phyloP scores from a whole-genome alignment of 108 stramenopile genomes.

The Cylindrotheca fusiformis region DNA sequence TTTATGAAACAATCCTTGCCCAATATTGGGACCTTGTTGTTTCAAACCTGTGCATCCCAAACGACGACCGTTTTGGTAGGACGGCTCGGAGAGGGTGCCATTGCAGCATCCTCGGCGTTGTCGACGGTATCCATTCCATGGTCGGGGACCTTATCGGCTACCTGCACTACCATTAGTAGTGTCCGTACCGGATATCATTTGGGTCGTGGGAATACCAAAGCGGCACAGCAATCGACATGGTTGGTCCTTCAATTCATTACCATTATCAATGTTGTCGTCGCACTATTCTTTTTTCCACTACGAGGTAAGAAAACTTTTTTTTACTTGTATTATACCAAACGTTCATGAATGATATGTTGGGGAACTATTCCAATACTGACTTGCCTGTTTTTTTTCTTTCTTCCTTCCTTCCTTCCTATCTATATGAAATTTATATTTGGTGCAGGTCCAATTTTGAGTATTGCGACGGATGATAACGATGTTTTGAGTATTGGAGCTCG shows the following conservation, averaged over 20 bases:
- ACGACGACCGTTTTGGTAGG: conserved; percentile 41
- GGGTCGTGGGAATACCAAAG: conserved; percentile 36
- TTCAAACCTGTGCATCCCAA: conserved; percentile 36
- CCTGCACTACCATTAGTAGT: conserved; percentile 29
- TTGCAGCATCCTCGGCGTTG: conserved; percentile 42
- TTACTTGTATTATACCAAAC: no score
- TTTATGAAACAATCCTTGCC: conserved; percentile 52
- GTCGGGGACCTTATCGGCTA: conserved; percentile 45
- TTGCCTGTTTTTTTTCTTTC: no score
- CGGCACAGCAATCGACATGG: conserved; percentile 34
- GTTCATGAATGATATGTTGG: no score
- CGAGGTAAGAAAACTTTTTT: neutral
- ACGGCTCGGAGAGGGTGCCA: conserved; percentile 39
- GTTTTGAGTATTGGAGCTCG: conserved; percentile 14
- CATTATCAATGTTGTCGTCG: conserved; percentile 32
- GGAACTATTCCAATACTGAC: no score
- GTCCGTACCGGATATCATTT: conserved; percentile 51
- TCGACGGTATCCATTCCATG: conserved; percentile 44
- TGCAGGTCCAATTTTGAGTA: conserved; percentile 19
- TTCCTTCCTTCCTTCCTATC: neutral
- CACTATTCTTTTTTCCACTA: conserved; percentile 39
- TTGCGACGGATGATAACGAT: conserved; percentile 35
- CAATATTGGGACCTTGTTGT: conserved; percentile 46
- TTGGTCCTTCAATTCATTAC: conserved; percentile 43
- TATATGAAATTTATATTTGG: neutral